These are phyloP conservation scores for Clarireedia homoeocarpa DNA, from an alignment of 2,329 filamentous ascomycete species.

Conservation along the genomic window DNA sequence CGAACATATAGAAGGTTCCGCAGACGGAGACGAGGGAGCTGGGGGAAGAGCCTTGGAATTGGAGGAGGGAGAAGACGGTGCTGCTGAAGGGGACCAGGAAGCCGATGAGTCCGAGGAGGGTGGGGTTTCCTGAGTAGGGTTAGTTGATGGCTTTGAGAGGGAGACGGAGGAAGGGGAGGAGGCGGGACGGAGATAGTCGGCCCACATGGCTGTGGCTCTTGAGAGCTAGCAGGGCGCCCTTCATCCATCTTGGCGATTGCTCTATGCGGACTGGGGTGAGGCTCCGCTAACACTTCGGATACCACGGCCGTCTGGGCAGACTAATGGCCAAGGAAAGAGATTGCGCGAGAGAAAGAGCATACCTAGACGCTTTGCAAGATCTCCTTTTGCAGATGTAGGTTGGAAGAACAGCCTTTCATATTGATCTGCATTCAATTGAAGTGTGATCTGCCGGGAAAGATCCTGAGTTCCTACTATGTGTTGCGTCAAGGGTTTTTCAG, in stretches of 20 bases:
- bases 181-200: no score
- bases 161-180: not conserved
- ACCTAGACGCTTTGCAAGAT: constrained; percentile 14
- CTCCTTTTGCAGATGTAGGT: constrained; percentile 11
- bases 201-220: no score
- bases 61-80: constrained; percentile 10
- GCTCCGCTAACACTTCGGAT: no score
- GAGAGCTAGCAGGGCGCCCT: no score
- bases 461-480: not conserved
- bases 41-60: constrained; percentile 10
- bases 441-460: constrained; percentile 4
- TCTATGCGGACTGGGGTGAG: no score
- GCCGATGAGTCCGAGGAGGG: constrained; percentile 6
- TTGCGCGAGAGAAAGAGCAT: not conserved
- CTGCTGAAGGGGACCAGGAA: constrained; percentile 12
- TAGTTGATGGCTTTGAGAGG: not conserved
- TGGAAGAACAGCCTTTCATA: constrained; percentile 17
- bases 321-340: no score
- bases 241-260: no score
- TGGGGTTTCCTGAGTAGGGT: not conserved
- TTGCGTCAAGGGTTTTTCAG: not conserved
- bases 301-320: no score
- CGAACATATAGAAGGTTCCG: constrained; percentile 10
- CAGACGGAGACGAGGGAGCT: constrained; percentile 2
- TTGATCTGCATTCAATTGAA: constrained; percentile 11